Percentiles rank a stretch among this genome's conserved stretches.
phyloP scores from a whole-genome alignment of 1,139 yeast genomes.

The Scheffersomyces titani region DNA sequence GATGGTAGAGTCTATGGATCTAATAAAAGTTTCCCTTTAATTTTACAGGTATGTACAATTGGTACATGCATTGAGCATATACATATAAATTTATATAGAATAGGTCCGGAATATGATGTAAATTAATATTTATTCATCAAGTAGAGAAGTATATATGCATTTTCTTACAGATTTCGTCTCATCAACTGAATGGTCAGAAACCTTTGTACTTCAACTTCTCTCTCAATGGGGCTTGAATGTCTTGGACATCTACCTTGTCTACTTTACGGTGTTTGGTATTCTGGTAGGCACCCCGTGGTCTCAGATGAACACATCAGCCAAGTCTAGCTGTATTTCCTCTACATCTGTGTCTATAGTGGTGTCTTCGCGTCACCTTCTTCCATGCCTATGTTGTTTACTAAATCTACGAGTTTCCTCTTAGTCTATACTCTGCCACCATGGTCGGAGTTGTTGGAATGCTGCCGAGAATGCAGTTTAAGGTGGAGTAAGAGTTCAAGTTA shows the following conservation, averaged over 20 bases:
- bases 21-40: not conserved
- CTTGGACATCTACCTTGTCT: conserved; percentile 82
- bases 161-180: conserved; percentile 84
- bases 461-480: conserved; percentile 14
- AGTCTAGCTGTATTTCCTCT: conserved; percentile 83
- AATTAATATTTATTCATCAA: too few relatives aligned
- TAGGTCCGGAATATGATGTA: not conserved
- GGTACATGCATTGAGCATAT: not conserved
- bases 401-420: conserved; percentile 82
- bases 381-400: conserved; percentile 78
- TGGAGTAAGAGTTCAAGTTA: not conserved
- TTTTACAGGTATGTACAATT: not conserved
- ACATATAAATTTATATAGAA: not conserved
- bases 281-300: conserved; percentile 91
- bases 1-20: conserved; percentile 36
- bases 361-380: conserved; percentile 92
- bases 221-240: conserved; percentile 90
- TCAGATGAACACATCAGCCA: conserved; percentile 93
- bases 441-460: conserved; percentile 38
- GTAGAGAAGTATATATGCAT: too few relatives aligned
- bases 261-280: conserved; percentile 92
- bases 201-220: conserved; percentile 90
- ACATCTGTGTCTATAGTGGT: conserved; percentile 91
- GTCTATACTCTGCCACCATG: conserved; percentile 81
- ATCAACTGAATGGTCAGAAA: conserved; percentile 91